Percentiles rank a stretch among this genome's conserved stretches.
Conservation (phyloP, 2,329 filamentous ascomycete species). For the Cercospora zeina region DNA sequence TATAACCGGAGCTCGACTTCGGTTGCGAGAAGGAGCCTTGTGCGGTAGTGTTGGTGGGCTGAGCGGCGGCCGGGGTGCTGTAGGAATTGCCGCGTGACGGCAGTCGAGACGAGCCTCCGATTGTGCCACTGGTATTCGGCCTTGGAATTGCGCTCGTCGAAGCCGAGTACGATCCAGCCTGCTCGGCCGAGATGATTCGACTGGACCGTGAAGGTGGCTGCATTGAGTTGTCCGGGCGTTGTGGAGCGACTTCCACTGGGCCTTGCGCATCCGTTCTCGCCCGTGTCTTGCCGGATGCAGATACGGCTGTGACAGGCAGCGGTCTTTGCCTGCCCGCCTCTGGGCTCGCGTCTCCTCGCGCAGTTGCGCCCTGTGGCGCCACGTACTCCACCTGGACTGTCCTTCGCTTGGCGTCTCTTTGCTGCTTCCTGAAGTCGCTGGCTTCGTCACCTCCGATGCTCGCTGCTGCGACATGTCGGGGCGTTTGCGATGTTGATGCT, state of each 20-base stretch:
- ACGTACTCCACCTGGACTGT: constrained; percentile 99
- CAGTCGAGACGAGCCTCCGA: constrained; percentile 60
- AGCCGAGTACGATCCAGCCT: constrained; percentile 40
- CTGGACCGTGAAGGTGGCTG: constrained; percentile 42
- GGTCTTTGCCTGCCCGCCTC: constrained; percentile 23
- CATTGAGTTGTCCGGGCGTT: constrained; percentile 33
- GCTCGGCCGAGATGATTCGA: constrained; percentile 53
- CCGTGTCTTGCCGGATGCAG: constrained; percentile 44
- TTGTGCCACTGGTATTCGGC: constrained; percentile 79
- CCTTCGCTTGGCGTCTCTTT: constrained; percentile 82
- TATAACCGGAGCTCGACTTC: constrained; percentile 64
- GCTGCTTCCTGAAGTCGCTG: constrained; percentile 46
- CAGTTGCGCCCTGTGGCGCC: constrained; percentile 81
- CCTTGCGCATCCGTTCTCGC: constrained; percentile 58
- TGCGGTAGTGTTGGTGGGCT: constrained; percentile 82
- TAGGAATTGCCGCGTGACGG: constrained; percentile 76
- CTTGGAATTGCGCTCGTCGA: constrained; percentile 52
- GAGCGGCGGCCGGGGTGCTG: constrained; percentile 81
- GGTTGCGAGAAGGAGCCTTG: constrained; percentile 85
- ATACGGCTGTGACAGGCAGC: constrained; percentile 32
- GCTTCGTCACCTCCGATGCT: constrained; percentile 31
- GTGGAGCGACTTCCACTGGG: constrained; percentile 48
- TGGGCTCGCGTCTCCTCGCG: constrained; percentile 61
- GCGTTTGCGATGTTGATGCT: constrained; percentile 22
- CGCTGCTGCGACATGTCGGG: constrained; percentile 28